These are phyloP conservation scores for Pyricularia sp. DNA, from an alignment of 2,329 filamentous ascomycete genomes.

Conservation along the genomic window DNA sequence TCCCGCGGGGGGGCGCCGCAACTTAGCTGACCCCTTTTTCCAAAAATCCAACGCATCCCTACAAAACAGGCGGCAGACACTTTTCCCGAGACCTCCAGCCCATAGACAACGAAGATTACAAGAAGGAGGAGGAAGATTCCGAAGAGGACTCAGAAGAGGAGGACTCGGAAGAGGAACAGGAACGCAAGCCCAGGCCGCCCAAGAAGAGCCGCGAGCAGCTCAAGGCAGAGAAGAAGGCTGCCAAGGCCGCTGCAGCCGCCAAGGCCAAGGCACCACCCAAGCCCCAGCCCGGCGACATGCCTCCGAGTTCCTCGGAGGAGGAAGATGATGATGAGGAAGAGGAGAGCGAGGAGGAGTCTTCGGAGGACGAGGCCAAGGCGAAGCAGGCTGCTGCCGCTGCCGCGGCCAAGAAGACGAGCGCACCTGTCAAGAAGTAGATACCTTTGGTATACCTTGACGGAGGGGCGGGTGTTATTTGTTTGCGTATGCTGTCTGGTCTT, in stretches of 20 bases:
- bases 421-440: slow-evolving; percentile 27
- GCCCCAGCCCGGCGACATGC: slow-evolving; percentile 79
- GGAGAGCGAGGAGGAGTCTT: slow-evolving; percentile 37
- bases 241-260: slow-evolving; percentile 13
- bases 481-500: background rate
- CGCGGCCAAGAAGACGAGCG: slow-evolving; percentile 19
- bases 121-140: slow-evolving; percentile 38
- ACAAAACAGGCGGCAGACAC: slow-evolving; percentile 70
- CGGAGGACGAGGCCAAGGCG: slow-evolving; percentile 38
- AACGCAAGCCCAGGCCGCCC: slow-evolving; percentile 27
- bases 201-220: slow-evolving; percentile 74
- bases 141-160: slow-evolving; percentile 43
- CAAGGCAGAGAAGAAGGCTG: slow-evolving; percentile 73
- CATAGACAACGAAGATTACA: slow-evolving; percentile 63
- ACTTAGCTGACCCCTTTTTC: background rate
- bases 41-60: background rate
- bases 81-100: slow-evolving; percentile 89
- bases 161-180: slow-evolving; percentile 39
- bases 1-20: background rate
- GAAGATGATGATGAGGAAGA: slow-evolving; percentile 38
- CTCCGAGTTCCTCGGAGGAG: slow-evolving; percentile 54
- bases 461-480: slow-evolving; percentile 28
- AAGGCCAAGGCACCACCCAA: slow-evolving; percentile 49
- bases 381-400: slow-evolving; percentile 11
- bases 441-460: slow-evolving; percentile 15